These are phyloP conservation scores for Mucor lusitanicus DNA, from an alignment of 371 early-diverging fungal species.

Conservation along the genomic window DNA sequence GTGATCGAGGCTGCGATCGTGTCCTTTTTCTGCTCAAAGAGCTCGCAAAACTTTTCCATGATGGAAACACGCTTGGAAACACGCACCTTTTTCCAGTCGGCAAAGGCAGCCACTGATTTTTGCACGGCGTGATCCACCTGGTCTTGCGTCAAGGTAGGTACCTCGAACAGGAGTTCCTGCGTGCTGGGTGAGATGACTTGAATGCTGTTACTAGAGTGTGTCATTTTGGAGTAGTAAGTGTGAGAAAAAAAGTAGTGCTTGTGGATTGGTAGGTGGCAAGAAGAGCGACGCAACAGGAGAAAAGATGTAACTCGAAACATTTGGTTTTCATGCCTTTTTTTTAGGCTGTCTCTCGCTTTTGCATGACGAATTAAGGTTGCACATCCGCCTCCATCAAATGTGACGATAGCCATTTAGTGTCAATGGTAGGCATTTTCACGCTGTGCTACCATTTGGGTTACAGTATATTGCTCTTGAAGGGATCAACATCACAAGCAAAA, in stretches of 20 bases:
- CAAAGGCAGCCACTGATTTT: constrained; percentile 48
- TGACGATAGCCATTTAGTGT: background rate
- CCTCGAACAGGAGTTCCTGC: constrained; percentile 32
- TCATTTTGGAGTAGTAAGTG: background rate
- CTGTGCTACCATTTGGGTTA: too few relatives aligned
- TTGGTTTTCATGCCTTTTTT: background rate
- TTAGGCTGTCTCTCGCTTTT: too few relatives aligned
- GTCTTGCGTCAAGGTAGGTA: constrained; percentile 31
- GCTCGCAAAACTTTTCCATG: constrained; percentile 56
- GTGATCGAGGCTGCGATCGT: constrained; percentile 65
- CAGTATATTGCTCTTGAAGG: too few relatives aligned
- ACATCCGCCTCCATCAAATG: background rate
- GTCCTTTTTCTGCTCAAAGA: constrained; percentile 63
- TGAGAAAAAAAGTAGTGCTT: background rate
- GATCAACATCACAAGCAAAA: too few relatives aligned
- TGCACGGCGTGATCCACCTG: constrained; percentile 52
- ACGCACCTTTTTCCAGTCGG: constrained; percentile 54
- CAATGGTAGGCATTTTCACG: background rate
- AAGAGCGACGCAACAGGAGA: background rate
- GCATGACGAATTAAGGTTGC: constrained; percentile 6
- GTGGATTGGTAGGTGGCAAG: background rate
- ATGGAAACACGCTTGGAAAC: constrained; percentile 59
- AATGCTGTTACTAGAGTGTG: constrained; percentile 10
- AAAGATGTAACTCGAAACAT: background rate
- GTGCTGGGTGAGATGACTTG: constrained; percentile 44